Conservation (phyloP, 139 green algal species). For the Chlamydomonas incerta region DNA sequence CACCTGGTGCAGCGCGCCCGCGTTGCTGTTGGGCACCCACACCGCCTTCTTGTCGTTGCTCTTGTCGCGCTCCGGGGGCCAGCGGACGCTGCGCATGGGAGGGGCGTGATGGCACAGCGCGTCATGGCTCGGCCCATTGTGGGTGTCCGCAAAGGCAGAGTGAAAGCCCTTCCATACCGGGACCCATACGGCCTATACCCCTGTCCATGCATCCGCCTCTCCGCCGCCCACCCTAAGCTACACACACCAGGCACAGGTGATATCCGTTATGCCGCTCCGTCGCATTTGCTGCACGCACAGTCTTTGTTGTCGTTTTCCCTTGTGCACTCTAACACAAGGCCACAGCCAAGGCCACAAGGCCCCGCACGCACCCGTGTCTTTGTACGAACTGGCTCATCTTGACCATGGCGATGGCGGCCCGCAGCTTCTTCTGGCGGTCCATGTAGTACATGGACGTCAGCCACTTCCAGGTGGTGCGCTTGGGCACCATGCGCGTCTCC, state of each 20-base stretch:
- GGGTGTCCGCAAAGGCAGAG: too few relatives aligned
- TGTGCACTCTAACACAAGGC: too few relatives aligned
- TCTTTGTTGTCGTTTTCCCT: too few relatives aligned
- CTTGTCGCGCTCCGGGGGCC: slow-evolving; percentile 24
- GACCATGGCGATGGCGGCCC: slow-evolving; percentile 35
- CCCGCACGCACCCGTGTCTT: slow-evolving; percentile 26
- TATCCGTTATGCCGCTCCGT: too few relatives aligned
- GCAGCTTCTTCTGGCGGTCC: slow-evolving; percentile 21
- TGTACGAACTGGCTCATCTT: slow-evolving; percentile 42
- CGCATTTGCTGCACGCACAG: too few relatives aligned
- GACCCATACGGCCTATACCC: too few relatives aligned
- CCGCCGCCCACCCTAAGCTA: too few relatives aligned
- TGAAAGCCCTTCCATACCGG: too few relatives aligned
- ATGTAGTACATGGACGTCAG: slow-evolving; percentile 29
- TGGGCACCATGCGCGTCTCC: slow-evolving; percentile 34
- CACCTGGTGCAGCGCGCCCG: slow-evolving; percentile 17
- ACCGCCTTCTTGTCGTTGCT: not conserved
- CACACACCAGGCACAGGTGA: too few relatives aligned
- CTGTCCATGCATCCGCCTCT: too few relatives aligned
- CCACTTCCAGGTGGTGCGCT: slow-evolving; percentile 29
- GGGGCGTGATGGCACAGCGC: not conserved
- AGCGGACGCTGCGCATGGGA: slow-evolving; percentile 7
- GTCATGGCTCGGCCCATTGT: too few relatives aligned
- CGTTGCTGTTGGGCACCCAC: slow-evolving; percentile 31
- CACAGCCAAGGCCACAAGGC: too few relatives aligned